A percentile compares a stretch with the other conserved stretches of the same genome.
phyloP scores from a whole-genome alignment of 2,329 filamentous ascomycete genomes.

The Microsporum canis region DNA sequence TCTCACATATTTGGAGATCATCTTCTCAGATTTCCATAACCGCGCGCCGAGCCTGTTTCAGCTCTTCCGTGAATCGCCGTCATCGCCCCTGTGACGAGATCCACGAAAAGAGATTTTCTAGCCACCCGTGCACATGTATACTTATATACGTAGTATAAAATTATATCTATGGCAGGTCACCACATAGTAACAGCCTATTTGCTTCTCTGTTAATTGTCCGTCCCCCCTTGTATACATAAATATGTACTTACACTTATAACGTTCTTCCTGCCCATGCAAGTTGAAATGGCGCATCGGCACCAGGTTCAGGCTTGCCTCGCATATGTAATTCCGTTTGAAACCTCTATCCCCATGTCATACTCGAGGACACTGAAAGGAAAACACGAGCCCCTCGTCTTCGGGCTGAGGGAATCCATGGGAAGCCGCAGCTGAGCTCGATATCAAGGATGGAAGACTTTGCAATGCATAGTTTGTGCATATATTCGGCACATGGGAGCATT shows the following conservation, averaged over 20 bases:
- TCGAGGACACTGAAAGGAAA: not conserved
- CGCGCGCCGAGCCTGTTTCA: not conserved
- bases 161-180: not conserved
- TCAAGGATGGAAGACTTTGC: not conserved
- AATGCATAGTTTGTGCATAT: not conserved
- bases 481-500: not conserved
- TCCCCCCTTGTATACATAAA: not conserved
- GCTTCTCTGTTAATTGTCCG: not conserved
- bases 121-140: not conserved
- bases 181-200: not conserved
- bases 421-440: not conserved
- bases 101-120: not conserved
- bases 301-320: not conserved
- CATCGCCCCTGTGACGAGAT: not conserved
- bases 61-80: not conserved
- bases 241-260: not conserved
- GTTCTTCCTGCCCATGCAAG: not conserved
- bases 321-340: not conserved
- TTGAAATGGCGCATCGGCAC: not conserved
- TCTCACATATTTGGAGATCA: not conserved
- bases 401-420: not conserved
- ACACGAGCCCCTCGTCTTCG: not conserved
- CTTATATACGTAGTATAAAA: not conserved
- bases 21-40: not conserved
- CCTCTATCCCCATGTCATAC: not conserved